Conservation (phyloP, 208 protist genomes). For the Leishmania major region DNA sequence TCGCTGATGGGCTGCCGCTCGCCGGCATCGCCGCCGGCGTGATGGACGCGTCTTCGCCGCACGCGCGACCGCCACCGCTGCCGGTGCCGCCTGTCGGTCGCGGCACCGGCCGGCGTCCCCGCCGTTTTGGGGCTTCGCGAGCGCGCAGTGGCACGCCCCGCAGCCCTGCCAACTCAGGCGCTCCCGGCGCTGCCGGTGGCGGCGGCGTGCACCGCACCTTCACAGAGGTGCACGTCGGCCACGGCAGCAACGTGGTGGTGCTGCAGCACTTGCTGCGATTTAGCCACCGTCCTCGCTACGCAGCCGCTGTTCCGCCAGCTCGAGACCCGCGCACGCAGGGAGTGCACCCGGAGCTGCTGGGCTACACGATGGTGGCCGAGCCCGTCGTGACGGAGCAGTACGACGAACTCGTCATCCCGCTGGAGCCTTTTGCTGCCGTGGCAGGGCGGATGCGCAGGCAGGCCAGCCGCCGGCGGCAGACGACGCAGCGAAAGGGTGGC, state of each 20-base stretch:
- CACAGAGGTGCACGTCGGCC: constrained; percentile 30
- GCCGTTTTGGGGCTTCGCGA: constrained; percentile 6
- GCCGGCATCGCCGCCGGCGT: neutral
- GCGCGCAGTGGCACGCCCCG: neutral
- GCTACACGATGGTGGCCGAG: constrained; percentile 72
- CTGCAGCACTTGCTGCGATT: constrained; percentile 83
- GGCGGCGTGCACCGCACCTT: constrained; percentile 7
- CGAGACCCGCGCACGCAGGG: constrained; percentile 40
- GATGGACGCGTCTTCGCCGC: neutral
- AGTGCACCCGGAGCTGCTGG: constrained; percentile 46
- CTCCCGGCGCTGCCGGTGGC: neutral
- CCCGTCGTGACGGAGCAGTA: constrained; percentile 87
- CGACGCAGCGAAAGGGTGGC: neutral
- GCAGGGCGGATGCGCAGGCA: neutral
- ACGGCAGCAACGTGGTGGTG: constrained; percentile 53
- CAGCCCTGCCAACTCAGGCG: neutral
- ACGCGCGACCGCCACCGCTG: neutral
- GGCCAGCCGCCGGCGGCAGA: neutral
- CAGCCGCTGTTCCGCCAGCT: constrained; percentile 56
- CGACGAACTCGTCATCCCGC: constrained; percentile 79
- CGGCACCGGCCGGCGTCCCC: constrained; percentile 23
- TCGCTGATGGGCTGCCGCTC: constrained; percentile 1
- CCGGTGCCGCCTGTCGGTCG: constrained; percentile 6
- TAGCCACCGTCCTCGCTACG: constrained; percentile 56
- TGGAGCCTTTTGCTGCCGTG: constrained; percentile 4